Base-by-base conservation (phyloP, 257 asterid species). In the Paulownia fortunei region DNA sequence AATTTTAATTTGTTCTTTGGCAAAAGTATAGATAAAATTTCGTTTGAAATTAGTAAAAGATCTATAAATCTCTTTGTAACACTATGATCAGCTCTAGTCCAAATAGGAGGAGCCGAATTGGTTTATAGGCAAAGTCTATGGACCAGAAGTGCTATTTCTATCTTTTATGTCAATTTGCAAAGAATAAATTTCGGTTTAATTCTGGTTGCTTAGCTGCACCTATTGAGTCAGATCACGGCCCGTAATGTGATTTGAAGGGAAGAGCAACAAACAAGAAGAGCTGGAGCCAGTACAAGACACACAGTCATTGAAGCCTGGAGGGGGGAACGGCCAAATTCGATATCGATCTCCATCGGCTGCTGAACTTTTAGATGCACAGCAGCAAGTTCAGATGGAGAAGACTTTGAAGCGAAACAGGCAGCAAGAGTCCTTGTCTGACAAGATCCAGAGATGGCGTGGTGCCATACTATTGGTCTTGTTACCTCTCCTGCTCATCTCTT, bases 281-380 rank as follows among this genome's bases (percentile, higher is more conserved):
- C 89, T 85, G 89, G 89, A 85, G 83, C 69, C 81, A 65, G 78
- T 76, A 49, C 82, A 82, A 80, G 89, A 84, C 8, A 58, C 84
- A 8, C 88, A 78, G 86, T 54, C 88, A 61, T 67, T 84, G 90
- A 88, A 90, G 69, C 85, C 95, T 61, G 87, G 82, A 21, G 89
- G 91, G 68, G 97, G 93, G 47, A 93, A 86, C 94, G 96, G 94
- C 79, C 97, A 91, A 91, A 92, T 94, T 91, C 96, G 98, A 51
- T 90, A 83, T 65, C 94, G 99, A 59, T 94, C 99, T 59, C 99
- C 99, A 37, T 94, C 99, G 27, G 98, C 98, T 37, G 89, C 96
- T 1, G 99, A 94, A 67, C 91, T 94, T 13, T 74, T 90, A 44
- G 95, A 93, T 69, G 91, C 90, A 11, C 96, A 89, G 82, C 82